Conservation (phyloP, 495 filamentous ascomycete species). For the Podospora didyma region DNA sequence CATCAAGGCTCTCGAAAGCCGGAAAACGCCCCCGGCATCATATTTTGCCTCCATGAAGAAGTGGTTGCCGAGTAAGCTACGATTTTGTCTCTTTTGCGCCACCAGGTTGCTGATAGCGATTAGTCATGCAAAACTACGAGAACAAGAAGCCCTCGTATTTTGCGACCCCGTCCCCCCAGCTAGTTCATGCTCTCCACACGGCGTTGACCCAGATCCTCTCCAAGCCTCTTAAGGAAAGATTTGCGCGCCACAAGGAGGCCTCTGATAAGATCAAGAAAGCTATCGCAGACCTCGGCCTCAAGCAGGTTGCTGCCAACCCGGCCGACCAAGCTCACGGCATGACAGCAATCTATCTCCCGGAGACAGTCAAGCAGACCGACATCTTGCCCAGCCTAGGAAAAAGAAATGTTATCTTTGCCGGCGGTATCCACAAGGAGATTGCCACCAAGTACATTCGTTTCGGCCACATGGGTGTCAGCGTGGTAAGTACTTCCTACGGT, state of each 20-base stretch:
- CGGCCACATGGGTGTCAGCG: slow-evolving; percentile 96
- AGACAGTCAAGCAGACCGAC: slow-evolving; percentile 72
- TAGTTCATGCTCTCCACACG: slow-evolving; percentile 91
- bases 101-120: background rate
- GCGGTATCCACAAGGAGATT: slow-evolving; percentile 83
- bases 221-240: slow-evolving; percentile 70
- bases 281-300: slow-evolving; percentile 72
- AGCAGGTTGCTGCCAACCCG: slow-evolving; percentile 76
- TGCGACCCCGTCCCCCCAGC: slow-evolving; percentile 90
- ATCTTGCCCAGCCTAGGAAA: slow-evolving; percentile 82
- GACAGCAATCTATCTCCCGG: slow-evolving; percentile 94
- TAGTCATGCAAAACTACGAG: slow-evolving; percentile 98
- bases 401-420: slow-evolving; percentile 90
- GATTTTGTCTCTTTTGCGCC: background rate
- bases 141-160: slow-evolving; percentile 96
- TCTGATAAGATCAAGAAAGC: slow-evolving; percentile 81
- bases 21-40: slow-evolving; percentile 72
- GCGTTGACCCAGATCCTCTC: slow-evolving; percentile 83
- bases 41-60: slow-evolving; percentile 97
- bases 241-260: slow-evolving; percentile 68
- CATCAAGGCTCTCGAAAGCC: slow-evolving; percentile 72
- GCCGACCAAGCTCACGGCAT: slow-evolving; percentile 94
- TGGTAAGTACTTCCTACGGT: slow-evolving; percentile 41
- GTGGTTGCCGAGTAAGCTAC: slow-evolving; percentile 75
- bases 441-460: slow-evolving; percentile 56